A percentile compares a stretch with the other conserved stretches of the same genome.
Evolutionary conservation across 345 rosid species (phyloP).

Genomic region (Aquilaria malaccensis): DNA sequence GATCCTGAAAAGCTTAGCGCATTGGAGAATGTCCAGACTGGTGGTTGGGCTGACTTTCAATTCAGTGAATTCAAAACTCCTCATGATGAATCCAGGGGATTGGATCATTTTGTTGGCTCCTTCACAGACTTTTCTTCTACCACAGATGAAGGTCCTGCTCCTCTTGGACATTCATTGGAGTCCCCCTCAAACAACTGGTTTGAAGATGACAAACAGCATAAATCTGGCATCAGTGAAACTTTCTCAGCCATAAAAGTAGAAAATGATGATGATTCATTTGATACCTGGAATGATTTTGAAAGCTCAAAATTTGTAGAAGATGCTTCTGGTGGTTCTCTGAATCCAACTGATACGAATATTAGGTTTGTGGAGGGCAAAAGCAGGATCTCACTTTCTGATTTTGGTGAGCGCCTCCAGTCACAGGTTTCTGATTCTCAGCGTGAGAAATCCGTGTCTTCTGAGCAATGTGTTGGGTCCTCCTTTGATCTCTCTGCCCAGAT

Average conservation of each 20-base stretch:
- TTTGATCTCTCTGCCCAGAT: slow-evolving; percentile 48
- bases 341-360: slow-evolving; percentile 9
- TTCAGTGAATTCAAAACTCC: slow-evolving; percentile 5
- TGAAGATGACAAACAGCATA: slow-evolving; percentile 1
- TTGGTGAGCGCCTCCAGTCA: slow-evolving; percentile 48
- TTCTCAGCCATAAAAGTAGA: slow-evolving; percentile 14
- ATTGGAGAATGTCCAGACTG: slow-evolving; percentile 36
- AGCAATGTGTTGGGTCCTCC: slow-evolving; percentile 37
- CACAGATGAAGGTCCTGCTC: background rate
- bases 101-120: slow-evolving; percentile 8
- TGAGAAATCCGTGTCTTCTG: slow-evolving; percentile 26
- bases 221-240: slow-evolving; percentile 5
- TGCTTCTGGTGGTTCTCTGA: slow-evolving; percentile 20
- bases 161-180: background rate
- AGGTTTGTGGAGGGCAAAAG: slow-evolving; percentile 18
- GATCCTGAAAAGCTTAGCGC: slow-evolving; percentile 20
- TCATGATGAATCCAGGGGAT: background rate
- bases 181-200: slow-evolving; percentile 1
- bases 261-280: slow-evolving; percentile 38
- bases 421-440: slow-evolving; percentile 22
- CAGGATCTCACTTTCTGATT: slow-evolving; percentile 35
- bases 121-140: slow-evolving; percentile 1
- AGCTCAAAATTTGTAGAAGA: slow-evolving; percentile 39
- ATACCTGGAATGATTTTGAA: slow-evolving; percentile 66
- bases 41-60: slow-evolving; percentile 22